Conservation (phyloP, 768 basidiomycete genomes). For the Pluteus cervinus region DNA sequence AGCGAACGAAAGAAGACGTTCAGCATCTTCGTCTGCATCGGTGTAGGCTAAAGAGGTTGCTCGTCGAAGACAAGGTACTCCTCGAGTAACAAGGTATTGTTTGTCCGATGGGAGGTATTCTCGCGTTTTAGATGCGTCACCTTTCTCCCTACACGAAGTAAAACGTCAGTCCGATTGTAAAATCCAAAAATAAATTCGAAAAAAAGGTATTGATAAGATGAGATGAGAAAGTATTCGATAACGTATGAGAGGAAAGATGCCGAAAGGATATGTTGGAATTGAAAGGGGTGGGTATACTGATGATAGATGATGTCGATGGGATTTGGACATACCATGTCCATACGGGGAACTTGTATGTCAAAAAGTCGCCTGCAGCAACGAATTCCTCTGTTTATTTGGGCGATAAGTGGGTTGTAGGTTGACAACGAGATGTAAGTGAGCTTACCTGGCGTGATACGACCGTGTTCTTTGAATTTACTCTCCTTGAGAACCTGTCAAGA, state of each 20-base stretch:
- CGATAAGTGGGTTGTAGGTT: conserved; percentile 10
- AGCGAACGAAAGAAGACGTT: conserved; percentile 83
- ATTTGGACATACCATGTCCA: conserved; percentile 78
- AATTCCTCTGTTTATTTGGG: conserved; percentile 72
- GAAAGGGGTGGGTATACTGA: background rate
- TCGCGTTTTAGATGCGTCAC: conserved; percentile 76
- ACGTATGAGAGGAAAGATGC: too few relatives aligned
- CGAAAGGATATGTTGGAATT: background rate
- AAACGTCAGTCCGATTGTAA: conserved; percentile 5
- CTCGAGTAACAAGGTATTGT: conserved; percentile 93
- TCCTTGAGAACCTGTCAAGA: conserved; percentile 81
- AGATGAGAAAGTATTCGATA: too few relatives aligned
- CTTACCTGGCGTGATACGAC: conserved; percentile 89
- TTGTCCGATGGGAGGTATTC: conserved; percentile 95
- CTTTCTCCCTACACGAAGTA: conserved; percentile 69
- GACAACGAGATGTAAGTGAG: conserved; percentile 9
- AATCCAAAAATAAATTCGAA: conserved; percentile 6
- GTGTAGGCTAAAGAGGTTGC: conserved; percentile 91
- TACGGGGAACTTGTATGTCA: conserved; percentile 96
- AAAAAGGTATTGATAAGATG: too few relatives aligned
- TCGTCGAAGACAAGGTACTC: conserved; percentile 94
- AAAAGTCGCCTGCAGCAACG: conserved; percentile 95
- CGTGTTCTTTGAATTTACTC: conserved; percentile 99
- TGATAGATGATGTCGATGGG: background rate
- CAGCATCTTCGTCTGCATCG: conserved; percentile 94